phyloP scores from a whole-genome alignment of 108 stramenopile genomes.

The Hondaea fermentalgiana region DNA sequence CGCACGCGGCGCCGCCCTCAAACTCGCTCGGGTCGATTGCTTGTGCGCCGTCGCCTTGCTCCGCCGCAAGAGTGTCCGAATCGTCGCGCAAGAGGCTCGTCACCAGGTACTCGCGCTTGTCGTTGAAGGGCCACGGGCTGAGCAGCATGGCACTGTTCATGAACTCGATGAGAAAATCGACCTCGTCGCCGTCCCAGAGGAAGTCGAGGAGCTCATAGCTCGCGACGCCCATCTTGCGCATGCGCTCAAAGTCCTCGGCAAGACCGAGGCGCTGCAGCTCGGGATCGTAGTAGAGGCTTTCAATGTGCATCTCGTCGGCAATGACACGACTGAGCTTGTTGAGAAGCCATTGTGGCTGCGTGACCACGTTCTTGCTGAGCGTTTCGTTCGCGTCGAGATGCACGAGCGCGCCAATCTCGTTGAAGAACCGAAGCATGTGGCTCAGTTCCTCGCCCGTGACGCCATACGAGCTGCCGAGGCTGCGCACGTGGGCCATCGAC shows the following conservation, averaged over 20 bases:
- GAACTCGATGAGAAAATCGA: not conserved
- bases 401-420: constrained; percentile 1
- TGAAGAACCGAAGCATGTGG: not conserved
- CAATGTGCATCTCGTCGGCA: not conserved
- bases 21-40: not conserved
- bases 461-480: not conserved
- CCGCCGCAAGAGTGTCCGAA: not conserved
- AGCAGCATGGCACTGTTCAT: not conserved
- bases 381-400: not conserved
- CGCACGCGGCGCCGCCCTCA: not conserved
- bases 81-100: not conserved
- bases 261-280: not conserved
- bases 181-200: not conserved
- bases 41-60: not conserved
- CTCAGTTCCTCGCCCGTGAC: not conserved
- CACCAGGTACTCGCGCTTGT: not conserved
- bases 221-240: not conserved
- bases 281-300: not conserved
- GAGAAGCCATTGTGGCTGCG: constrained; percentile 4
- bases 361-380: not conserved
- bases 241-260: not conserved
- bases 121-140: not conserved
- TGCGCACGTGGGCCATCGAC: not conserved
- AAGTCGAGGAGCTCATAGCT: not conserved
- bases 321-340: not conserved